Conservation (phyloP, 2,329 filamentous ascomycete genomes). For the Epichloe elymi region DNA sequence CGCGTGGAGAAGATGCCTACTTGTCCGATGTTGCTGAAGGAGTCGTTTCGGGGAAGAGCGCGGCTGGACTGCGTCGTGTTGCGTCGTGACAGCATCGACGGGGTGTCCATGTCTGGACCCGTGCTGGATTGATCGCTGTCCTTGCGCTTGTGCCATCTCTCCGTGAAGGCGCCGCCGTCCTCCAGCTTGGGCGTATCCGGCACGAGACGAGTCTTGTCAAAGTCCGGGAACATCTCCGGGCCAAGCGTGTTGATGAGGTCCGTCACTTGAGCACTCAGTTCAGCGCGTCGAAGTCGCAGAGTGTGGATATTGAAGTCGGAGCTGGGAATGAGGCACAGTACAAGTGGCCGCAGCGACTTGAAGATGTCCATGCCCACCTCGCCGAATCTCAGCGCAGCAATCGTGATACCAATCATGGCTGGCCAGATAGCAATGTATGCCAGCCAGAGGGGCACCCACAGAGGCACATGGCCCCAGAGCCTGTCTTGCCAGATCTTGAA, state of each 20-base stretch:
- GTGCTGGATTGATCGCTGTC: conserved; percentile 37
- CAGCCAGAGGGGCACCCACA: conserved; percentile 66
- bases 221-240: conserved; percentile 95
- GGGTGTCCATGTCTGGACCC: conserved; percentile 24
- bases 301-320: conserved; percentile 74
- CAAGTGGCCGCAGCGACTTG: conserved; percentile 81
- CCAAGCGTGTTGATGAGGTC: conserved; percentile 90
- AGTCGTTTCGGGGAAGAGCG: conserved; percentile 70
- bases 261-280: conserved; percentile 71
- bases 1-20: conserved; percentile 85
- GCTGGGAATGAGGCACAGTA: conserved; percentile 72
- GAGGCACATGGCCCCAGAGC: conserved; percentile 67
- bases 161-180: conserved; percentile 16
- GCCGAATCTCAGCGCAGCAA: conserved; percentile 84
- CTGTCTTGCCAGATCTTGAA: conserved; percentile 71
- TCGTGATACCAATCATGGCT: conserved; percentile 78
- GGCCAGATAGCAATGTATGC: conserved; percentile 64
- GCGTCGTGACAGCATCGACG: conserved; percentile 28
- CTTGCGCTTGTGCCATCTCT: conserved; percentile 20
- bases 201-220: conserved; percentile 62
- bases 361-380: conserved; percentile 98
- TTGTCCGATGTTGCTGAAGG: conserved; percentile 77
- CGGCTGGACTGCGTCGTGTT: conserved; percentile 42
- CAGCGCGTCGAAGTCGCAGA: conserved; percentile 57
- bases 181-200: conserved; percentile 35